Conservation (phyloP, 139 green algal genomes). For the Limnomonas spitsbergensis region DNA sequence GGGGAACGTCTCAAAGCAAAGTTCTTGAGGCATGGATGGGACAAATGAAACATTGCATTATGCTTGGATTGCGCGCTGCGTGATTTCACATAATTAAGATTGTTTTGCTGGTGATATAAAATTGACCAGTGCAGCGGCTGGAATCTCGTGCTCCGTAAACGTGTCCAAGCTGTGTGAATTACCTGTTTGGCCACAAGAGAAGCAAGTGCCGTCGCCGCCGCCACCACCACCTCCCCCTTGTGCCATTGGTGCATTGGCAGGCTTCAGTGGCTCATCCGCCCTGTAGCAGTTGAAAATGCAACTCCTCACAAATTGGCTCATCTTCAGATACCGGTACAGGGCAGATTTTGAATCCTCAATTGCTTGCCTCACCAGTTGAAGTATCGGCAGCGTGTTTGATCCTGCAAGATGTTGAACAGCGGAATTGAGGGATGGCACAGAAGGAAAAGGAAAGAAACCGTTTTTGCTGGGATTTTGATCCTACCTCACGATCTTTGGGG, state of each 20-base stretch:
- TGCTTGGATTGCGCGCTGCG: too few species aligned
- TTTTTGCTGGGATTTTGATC: neutral
- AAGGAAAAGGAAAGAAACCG: neutral
- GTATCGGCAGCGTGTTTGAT: neutral
- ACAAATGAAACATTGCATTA: too few species aligned
- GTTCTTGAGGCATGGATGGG: too few species aligned
- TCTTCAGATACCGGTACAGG: neutral
- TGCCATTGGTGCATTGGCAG: neutral
- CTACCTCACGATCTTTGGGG: conserved; percentile 28
- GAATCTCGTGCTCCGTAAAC: too few species aligned
- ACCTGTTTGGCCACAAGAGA: neutral
- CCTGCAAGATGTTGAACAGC: neutral
- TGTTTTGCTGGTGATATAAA: too few species aligned
- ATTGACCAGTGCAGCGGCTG: too few species aligned
- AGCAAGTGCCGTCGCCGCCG: neutral
- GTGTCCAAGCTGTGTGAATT: too few species aligned
- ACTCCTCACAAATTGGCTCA: neutral
- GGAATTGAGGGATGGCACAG: neutral
- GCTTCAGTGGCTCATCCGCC: conserved; percentile 8
- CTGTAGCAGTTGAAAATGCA: neutral
- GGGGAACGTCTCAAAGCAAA: too few species aligned
- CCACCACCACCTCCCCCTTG: neutral
- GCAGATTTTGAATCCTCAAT: neutral
- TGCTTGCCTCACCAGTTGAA: conserved; percentile 11
- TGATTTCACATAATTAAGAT: too few species aligned